These are phyloP conservation scores for Suillus luteus DNA, from an alignment of 768 basidiomycete species.

Conservation along the genomic window DNA sequence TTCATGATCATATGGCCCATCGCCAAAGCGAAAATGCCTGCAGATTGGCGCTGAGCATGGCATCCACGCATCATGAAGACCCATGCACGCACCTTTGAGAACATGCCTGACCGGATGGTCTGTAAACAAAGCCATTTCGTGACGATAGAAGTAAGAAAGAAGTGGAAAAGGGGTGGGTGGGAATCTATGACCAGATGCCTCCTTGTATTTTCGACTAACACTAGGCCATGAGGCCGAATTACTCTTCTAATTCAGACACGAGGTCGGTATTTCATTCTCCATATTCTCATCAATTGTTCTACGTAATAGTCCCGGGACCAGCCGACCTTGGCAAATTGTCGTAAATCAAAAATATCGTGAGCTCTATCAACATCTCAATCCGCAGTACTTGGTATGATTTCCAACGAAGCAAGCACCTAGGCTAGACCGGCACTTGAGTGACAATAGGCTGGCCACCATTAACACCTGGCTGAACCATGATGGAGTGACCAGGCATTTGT, in stretches of 20 bases:
- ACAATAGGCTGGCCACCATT: slow-evolving; percentile 63
- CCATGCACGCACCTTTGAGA: slow-evolving; percentile 27
- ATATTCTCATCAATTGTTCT: slow-evolving; percentile 13
- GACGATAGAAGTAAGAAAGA: slow-evolving; percentile 19
- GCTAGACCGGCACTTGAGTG: slow-evolving; percentile 51
- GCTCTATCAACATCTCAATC: neutral
- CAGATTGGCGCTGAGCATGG: slow-evolving; percentile 16
- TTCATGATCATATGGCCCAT: slow-evolving; percentile 54
- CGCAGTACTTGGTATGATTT: neutral
- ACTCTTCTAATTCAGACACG: slow-evolving; percentile 22
- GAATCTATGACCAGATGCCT: slow-evolving; percentile 18
- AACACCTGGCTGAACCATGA: slow-evolving; percentile 67
- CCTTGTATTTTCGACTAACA: slow-evolving; percentile 21
- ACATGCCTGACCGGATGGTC: slow-evolving; percentile 37
- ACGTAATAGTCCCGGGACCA: slow-evolving; percentile 18
- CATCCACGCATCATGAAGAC: neutral
- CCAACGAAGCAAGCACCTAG: slow-evolving; percentile 12
- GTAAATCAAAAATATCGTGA: slow-evolving; percentile 3
- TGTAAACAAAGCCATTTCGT: slow-evolving; percentile 33
- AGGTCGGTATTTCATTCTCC: slow-evolving; percentile 24
- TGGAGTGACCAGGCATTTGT: slow-evolving; percentile 59
- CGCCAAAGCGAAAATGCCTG: slow-evolving; percentile 50
- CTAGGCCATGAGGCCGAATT: slow-evolving; percentile 20
- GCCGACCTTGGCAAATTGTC: neutral
- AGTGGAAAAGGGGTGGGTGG: slow-evolving; percentile 29